Evolutionary conservation across 2,329 filamentous ascomycete genomes (phyloP), one percentile per base, ranked within the genome.

Genomic region (Trichoderma atrobrunneum): DNA sequence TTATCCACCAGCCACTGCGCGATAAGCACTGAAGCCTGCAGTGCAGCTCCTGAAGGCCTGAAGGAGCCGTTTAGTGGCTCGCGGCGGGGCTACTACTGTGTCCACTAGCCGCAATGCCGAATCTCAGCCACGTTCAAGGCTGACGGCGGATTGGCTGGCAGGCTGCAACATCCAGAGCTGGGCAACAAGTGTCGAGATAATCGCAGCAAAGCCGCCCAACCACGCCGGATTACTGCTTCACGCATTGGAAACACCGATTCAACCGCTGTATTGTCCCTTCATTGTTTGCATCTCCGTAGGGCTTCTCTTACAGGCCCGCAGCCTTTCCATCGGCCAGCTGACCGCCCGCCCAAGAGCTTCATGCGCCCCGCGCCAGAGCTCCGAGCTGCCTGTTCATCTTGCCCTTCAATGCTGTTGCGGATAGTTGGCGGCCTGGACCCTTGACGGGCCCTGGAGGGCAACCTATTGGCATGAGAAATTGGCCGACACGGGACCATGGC

Each of bases 401-500:
- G 62, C 36, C 32, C 75, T 77, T 81, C 80, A 78, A 82, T 82
- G 81, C 79, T 75, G 78, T 77, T 74, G 63, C 76, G 75, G 77
- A 75, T 75, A 76, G 76, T 75, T 75, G 73, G 76, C 74, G 73
- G 66, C 80, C 78, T 81, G 78, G 79, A 79, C 80, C 81, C 80
- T 80, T 81, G 79, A 81, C 74, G 77, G 79, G 80, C 77, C 80
- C 78, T 77, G 77, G 80, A 78, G 76, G 73, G 75, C 75, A 64
- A 68, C 72, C 71, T 76, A 68, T 73, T 78, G 78, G 78, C 76
- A 78, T 78, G 76, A 79, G 43, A 72, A 70, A n/a, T 61, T 65
- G 72, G 75, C 71, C 66, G 72, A 63, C 75, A 72, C 57, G 73
- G 72, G 73, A 86, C 78, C 78, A 89, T 89, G 85, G 84, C 87